A percentile compares a stretch with the other conserved stretches of the same genome.
Conservation (phyloP, 2,329 filamentous ascomycete species). For the Alternaria sp. region DNA sequence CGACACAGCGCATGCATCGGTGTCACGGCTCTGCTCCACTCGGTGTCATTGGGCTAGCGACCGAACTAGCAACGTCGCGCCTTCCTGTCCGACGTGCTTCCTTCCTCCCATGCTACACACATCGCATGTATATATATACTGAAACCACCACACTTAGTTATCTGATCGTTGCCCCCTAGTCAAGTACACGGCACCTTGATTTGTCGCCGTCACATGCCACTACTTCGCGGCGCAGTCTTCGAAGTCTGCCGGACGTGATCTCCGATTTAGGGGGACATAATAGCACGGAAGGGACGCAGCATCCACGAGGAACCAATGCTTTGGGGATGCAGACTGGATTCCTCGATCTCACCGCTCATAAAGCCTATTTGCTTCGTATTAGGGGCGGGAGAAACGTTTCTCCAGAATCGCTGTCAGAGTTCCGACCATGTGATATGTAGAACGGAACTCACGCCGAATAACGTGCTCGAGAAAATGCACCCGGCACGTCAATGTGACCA, state of each 20-base stretch:
- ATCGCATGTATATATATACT: not conserved
- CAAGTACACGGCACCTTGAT: not conserved
- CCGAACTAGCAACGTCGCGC: not conserved
- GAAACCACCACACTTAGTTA: accelerated
- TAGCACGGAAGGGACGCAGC: not conserved
- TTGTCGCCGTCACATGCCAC: not conserved
- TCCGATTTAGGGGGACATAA: not conserved
- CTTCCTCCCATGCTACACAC: not conserved
- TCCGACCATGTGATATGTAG: accelerated
- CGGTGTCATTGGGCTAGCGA: not conserved
- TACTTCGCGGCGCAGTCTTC: not conserved
- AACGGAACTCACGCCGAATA: not conserved
- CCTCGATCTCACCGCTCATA: accelerated
- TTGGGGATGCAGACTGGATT: not conserved
- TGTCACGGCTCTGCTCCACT: not conserved
- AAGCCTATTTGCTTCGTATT: no score
- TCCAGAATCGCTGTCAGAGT: not conserved
- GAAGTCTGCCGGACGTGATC: not conserved
- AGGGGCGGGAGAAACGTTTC: not conserved
- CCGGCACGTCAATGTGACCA: accelerated
- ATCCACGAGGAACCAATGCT: not conserved
- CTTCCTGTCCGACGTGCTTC: not conserved
- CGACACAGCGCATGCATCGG: not conserved
- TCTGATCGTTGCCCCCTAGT: accelerated
- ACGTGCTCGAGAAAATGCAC: not conserved